Conservation (phyloP, 371 early-diverging fungal species). For the Blakeslea trispora region DNA sequence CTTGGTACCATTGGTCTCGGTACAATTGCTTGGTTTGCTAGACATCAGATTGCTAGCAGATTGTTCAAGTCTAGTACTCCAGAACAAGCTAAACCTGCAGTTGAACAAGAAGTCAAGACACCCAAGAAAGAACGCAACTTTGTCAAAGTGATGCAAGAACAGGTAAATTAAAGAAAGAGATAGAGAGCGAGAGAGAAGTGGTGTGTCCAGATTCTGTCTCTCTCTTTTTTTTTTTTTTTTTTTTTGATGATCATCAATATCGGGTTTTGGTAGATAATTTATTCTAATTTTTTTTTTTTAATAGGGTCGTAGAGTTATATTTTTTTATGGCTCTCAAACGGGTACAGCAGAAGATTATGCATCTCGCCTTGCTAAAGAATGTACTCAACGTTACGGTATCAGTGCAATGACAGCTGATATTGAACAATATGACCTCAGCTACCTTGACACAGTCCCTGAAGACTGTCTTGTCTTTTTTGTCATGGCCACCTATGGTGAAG, state of each 20-base stretch:
- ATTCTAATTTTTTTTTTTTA: too few relatives aligned
- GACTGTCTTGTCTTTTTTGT: constrained; percentile 77
- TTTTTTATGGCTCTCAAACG: constrained; percentile 95
- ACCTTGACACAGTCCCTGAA: constrained; percentile 67
- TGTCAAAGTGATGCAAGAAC: constrained; percentile 56
- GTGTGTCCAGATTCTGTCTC: too few relatives aligned
- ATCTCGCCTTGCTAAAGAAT: constrained; percentile 83
- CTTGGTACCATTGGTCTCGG: constrained; percentile 37
- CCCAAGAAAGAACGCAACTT: constrained; percentile 53
- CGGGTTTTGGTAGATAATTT: too few relatives aligned
- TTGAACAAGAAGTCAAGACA: neutral
- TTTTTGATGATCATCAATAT: too few relatives aligned
- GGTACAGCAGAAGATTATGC: constrained; percentile 98
- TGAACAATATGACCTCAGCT: constrained; percentile 85
- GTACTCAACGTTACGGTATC: constrained; percentile 72
- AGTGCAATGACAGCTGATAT: constrained; percentile 79
- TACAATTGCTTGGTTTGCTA: constrained; percentile 33
- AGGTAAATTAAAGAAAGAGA: constrained; percentile 26
- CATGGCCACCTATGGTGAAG: constrained; percentile 90
- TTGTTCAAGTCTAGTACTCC: constrained; percentile 10
- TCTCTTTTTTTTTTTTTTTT: too few relatives aligned
- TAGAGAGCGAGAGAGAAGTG: neutral
- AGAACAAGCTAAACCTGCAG: neutral
- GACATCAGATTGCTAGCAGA: constrained; percentile 23
- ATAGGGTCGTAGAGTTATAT: constrained; percentile 69